Base-by-base conservation (phyloP, 2,329 filamentous ascomycete species). In the Colletotrichum sp. region DNA sequence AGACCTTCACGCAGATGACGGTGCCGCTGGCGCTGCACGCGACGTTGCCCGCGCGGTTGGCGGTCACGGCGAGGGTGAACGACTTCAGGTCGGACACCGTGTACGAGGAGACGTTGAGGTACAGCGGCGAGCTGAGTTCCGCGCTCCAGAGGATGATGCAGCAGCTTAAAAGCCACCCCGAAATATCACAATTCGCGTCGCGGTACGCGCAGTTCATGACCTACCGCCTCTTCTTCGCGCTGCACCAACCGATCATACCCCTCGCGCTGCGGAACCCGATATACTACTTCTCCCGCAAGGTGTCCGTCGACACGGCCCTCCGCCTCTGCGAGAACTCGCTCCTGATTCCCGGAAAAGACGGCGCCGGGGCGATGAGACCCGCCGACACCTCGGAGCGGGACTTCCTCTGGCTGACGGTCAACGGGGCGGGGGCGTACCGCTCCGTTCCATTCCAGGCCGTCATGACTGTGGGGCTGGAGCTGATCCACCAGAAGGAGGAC, bases 241-340 rank as follows among this genome's bases (percentile, higher is more conserved):
- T 93, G 0, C 91, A 93, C 76, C 88, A 89, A 48, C 87, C 87
- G 0, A 87, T 88, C 81, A 84, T 89, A 30, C 80, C 81, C 8
- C 82, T 84, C 16, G 87, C 89, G 0, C 83, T 86, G 15, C 81
- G 85, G 2, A 85, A 90, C 52, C 87, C 88, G 1, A 83, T 84
- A 2, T 90, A 87, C 76, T 89, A 89, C 80, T 91, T 89, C 80
- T 90, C 89, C 0, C 86, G 88, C 25, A 89, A 90, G 74, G 86
- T 89, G 66, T 85, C 84, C 56, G 83, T 89, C 12, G 88, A 89
- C 78, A 82, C 81, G 4, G 79, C 83, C 1, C 74, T 85, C n/a
- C 76, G 71, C 2, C 18, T 78, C 6, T 70, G 52, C 8, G 82
- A 82, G 66, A 79, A 82, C 8, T 73, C 76, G 1, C 78, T 79